Percentiles rank a stretch among this genome's conserved stretches.
Evolutionary conservation across 495 filamentous ascomycete genomes (phyloP).

Genomic region (Xylaria acuta): DNA sequence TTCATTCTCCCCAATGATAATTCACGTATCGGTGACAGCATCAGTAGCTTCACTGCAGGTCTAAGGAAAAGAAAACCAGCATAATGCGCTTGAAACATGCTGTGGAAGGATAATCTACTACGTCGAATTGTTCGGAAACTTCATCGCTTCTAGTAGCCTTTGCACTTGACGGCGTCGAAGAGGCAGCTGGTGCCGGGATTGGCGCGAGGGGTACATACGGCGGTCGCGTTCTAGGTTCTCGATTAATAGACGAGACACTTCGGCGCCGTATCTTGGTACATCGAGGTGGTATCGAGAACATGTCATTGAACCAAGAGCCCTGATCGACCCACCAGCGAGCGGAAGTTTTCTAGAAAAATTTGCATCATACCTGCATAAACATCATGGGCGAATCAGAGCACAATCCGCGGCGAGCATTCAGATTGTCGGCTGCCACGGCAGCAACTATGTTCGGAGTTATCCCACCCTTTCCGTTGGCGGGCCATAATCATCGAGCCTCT

Average conservation of each 20-base stretch:
- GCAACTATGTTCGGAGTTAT: background rate
- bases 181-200: conserved; percentile 3
- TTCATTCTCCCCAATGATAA: background rate
- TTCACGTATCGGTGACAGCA: background rate
- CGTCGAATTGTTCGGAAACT: background rate
- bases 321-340: conserved; percentile 16
- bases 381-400: conserved; percentile 21
- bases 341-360: conserved; percentile 27
- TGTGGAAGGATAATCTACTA: conserved; percentile 1
- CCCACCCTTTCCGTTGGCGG: background rate
- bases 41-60: background rate
- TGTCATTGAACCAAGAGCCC: conserved; percentile 8
- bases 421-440: conserved; percentile 4
- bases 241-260: conserved; percentile 12
- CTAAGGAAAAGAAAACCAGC: background rate
- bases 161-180: background rate
- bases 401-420: background rate
- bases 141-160: background rate
- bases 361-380: conserved; percentile 10
- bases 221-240: background rate
- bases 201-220: conserved; percentile 6
- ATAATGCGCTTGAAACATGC: background rate
- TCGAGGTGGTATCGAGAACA: conserved; percentile 3
- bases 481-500: background rate
- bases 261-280: background rate